Conservation (phyloP, 2,329 filamentous ascomycete species). For the Myriosclerotinia duriaeana region DNA sequence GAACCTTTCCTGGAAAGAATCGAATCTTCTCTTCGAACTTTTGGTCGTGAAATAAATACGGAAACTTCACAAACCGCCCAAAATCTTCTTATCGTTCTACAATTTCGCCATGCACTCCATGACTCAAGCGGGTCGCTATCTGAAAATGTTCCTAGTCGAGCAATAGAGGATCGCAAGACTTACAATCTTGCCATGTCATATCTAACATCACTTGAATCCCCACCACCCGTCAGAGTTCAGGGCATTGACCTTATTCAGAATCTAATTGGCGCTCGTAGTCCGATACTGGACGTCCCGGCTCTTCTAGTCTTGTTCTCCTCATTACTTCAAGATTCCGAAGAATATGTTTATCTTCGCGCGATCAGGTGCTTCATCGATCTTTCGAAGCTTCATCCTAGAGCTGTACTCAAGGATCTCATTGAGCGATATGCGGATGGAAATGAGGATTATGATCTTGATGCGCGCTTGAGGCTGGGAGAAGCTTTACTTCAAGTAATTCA, state of each 20-base stretch:
- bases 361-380: conserved; percentile 63
- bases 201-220: conserved; percentile 60
- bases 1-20: conserved; percentile 46
- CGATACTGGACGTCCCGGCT: conserved; percentile 65
- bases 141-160: conserved; percentile 43
- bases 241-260: conserved; percentile 60
- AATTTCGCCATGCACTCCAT: conserved; percentile 55
- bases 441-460: conserved; percentile 60
- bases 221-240: conserved; percentile 65
- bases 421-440: conserved; percentile 66
- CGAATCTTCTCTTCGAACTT: conserved; percentile 50
- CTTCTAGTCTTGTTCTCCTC: conserved; percentile 63
- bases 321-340: conserved; percentile 64
- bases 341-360: conserved; percentile 69
- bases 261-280: conserved; percentile 55
- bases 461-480: conserved; percentile 67
- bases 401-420: conserved; percentile 61
- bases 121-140: conserved; percentile 34
- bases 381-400: conserved; percentile 59
- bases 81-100: conserved; percentile 57
- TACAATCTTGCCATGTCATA: conserved; percentile 64
- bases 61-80: conserved; percentile 54
- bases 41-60: conserved; percentile 41
- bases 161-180: conserved; percentile 60
- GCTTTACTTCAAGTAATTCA: conserved; percentile 64